A percentile compares a stretch with the other conserved stretches of the same genome.
Evolutionary conservation across 1,284 basidiomycete genomes (phyloP).

Genomic region (Heliocybe sulcata): DNA sequence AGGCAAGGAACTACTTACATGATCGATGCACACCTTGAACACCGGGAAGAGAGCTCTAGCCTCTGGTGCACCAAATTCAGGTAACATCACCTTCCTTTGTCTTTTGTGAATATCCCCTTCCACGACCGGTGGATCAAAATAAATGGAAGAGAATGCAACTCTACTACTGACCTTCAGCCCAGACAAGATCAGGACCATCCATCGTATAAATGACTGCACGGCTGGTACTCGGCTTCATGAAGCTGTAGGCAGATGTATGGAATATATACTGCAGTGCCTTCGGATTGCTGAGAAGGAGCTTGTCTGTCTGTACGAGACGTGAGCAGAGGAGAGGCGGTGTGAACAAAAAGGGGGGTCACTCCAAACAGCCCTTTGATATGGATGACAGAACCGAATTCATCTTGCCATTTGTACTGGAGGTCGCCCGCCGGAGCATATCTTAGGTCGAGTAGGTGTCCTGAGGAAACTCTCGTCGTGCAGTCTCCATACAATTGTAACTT

Average conservation of each 20-base stretch:
- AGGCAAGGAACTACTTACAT: constrained; percentile 22
- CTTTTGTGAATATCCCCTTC: constrained; percentile 36
- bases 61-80: constrained; percentile 37
- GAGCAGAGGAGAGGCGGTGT: constrained; percentile 9
- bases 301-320: constrained; percentile 14
- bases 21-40: constrained; percentile 36
- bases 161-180: constrained; percentile 29
- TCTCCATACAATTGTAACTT: no score
- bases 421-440: neutral
- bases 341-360: neutral
- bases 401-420: constrained; percentile 22
- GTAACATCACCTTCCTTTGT: constrained; percentile 34
- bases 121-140: neutral
- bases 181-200: constrained; percentile 28
- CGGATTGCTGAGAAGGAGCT: constrained; percentile 23
- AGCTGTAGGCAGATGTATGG: constrained; percentile 30
- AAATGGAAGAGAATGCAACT: constrained; percentile 30
- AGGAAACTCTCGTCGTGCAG: neutral
- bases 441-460: neutral
- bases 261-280: constrained; percentile 35
- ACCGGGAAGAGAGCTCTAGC: constrained; percentile 41
- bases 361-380: constrained; percentile 17
- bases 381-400: constrained; percentile 20
- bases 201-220: constrained; percentile 22
- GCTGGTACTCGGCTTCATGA: constrained; percentile 26